phyloP scores from a whole-genome alignment of 139 green algal genomes.

The Nannochloris sp. region DNA sequence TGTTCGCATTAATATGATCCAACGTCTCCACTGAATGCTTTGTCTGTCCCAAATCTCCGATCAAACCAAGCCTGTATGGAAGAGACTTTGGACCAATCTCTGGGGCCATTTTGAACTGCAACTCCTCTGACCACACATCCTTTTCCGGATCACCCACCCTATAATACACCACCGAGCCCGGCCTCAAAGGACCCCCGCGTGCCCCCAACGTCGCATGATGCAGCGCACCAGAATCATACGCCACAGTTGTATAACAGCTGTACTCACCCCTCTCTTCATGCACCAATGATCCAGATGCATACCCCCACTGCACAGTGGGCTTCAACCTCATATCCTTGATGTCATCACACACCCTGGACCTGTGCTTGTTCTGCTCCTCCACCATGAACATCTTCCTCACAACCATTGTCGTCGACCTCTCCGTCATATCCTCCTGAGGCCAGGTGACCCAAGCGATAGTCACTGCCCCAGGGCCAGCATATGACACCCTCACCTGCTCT shows the following conservation, averaged over 20 bases:
- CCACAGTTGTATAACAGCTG: constrained; percentile 8
- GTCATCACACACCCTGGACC: neutral
- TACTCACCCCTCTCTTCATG: neutral
- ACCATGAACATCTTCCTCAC: neutral
- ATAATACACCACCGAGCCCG: constrained; percentile 40
- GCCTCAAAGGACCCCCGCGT: constrained; percentile 22
- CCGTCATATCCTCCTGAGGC: constrained; percentile 1
- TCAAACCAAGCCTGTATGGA: constrained; percentile 37
- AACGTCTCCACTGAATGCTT: constrained; percentile 56
- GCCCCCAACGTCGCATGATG: constrained; percentile 31
- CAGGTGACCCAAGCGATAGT: constrained; percentile 29
- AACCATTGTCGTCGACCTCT: neutral
- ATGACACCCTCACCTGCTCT: constrained; percentile 21
- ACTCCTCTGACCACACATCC: constrained; percentile 21
- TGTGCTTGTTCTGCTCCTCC: neutral
- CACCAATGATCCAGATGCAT: neutral
- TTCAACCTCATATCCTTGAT: constrained; percentile 2
- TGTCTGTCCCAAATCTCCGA: constrained; percentile 72
- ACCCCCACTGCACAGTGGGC: constrained; percentile 14
- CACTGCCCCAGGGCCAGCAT: constrained; percentile 19
- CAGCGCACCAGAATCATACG: constrained; percentile 37
- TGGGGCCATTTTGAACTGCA: constrained; percentile 35
- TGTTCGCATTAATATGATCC: constrained; percentile 33
- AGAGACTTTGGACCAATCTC: constrained; percentile 11
- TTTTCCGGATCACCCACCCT: constrained; percentile 19